Base-by-base conservation (phyloP, 331 rosid species). In the Malus hybrid region DNA sequence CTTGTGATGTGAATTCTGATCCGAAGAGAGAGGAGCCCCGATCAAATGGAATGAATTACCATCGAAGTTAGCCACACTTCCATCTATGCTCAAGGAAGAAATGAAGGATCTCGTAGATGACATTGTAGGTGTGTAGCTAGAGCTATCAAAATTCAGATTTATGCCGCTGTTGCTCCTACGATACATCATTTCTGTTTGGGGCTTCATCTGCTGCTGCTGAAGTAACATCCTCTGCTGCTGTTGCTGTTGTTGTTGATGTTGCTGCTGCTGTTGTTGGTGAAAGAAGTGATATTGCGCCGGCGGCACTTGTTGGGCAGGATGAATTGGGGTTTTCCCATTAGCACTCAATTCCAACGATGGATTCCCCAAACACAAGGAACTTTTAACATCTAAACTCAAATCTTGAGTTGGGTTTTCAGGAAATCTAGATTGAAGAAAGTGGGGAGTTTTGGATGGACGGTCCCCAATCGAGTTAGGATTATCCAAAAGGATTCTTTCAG, bases 41-140 rank as follows among this genome's bases (percentile, higher is more conserved):
- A 92, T 80, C 71, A 95, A 79, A 85, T 88, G 96, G 80, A 95
- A 92, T 44, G 97, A 64, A 81, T 86, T 92, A 55, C 96, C 93
- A 62, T 95, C 98, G 83, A 90, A 6, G 81, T 88, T 95, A 4
- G 96, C 91, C 56, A 90, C 97, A 14, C 99, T 95, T 73, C 96
- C 96, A 60, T 95, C 99, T 66, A 95, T 85, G 80, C 99, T 95
- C 88, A 95, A 78, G n/a, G 99, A 95, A 54, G 99, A 95, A 80
- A 95, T 85, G 84, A 95, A 95, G 77, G 99, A 92, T 70, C 96
- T 89, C 31, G 84, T 91, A 19, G 99, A 95, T 54, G 99, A 90
- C 90, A 95, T 88, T 81, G 97, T 89, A 3, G 90, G 93, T 20
- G 97, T 92, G 86, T 96, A 89, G 71, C 93, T 92, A 71, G 98